Evolutionary conservation across 73 alveolate species (phyloP), one percentile per base, ranked within the genome.

Genomic region (Breviolum minutum): DNA sequence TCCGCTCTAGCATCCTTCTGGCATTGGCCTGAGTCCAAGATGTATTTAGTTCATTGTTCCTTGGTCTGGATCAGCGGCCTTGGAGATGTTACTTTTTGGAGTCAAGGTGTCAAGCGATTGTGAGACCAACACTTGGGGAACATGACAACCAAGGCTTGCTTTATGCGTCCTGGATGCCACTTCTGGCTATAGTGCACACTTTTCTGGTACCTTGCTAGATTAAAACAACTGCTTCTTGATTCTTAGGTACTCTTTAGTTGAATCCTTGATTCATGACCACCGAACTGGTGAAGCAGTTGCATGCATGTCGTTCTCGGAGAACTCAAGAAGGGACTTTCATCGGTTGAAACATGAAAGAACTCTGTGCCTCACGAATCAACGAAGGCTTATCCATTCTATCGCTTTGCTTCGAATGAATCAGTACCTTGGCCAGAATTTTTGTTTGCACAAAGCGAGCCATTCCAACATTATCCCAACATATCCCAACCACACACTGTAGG

Each of bases 91-190:
- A 40, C 2, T 17, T 68, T 14, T 14, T 17, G 77, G 77, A 22
- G 77, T 14, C 77, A 68, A 22, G 77, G 77, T 22, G 24, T 68
- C n/a, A 17, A 17, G 1, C n/a, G 77, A 22, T n/a, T 61, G 83
- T n/a, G 86, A 77, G 64, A 24, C 63, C 63, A 17, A 9, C 86
- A 77, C 63, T n/a, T 77, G 5, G 27, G 63, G 19, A 17, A 9
- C 86, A 8, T 9, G 63, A 8, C 27, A n/a, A 7, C 63, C 30
- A 26, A 88, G 95, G 95, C 95, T 9, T 88, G 60, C 85, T 88
- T 27, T 88, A 88, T 61, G 86, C 95, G 9, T 88, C 20, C 85
- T 88, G 95, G 95, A 88, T 88, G 95, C 95, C 95, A 7, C 62
- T 88, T 84, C 95, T 88, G 66, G 95, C 95, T 26, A 24, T 69